phyloP scores from a whole-genome alignment of 179 eudicot genomes.

The Spergularia azorica region DNA sequence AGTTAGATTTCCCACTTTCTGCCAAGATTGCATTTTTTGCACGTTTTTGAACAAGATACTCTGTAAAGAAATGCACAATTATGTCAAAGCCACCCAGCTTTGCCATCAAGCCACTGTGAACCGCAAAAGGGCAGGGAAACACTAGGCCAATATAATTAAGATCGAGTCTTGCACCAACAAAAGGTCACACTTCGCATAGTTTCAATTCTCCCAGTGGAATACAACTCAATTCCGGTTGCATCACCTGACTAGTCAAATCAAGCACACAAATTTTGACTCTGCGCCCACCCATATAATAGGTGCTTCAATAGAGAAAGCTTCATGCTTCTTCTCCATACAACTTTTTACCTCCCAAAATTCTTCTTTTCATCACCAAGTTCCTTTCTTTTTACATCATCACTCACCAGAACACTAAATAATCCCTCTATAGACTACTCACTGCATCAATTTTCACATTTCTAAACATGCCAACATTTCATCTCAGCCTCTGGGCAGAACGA shows the following conservation, averaged over 20 bases:
- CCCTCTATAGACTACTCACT: neutral
- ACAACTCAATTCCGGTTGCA: neutral
- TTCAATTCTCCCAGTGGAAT: neutral
- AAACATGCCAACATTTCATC: neutral
- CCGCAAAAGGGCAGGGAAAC: neutral
- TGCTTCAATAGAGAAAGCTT: too few relatives aligned
- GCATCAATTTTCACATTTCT: neutral
- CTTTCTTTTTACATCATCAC: neutral
- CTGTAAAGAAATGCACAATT: neutral
- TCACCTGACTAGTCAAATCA: neutral
- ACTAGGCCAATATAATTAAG: neutral
- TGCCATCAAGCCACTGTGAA: neutral
- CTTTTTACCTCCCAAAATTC: neutral
- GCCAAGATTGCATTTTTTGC: neutral
- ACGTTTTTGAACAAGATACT: neutral
- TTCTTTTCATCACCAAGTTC: neutral
- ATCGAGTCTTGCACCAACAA: neutral
- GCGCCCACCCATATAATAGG: too few relatives aligned
- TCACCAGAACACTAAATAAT: neutral
- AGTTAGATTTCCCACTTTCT: too few relatives aligned
- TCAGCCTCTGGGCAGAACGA: too few relatives aligned
- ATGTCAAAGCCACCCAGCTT: neutral
- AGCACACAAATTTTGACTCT: too few relatives aligned
- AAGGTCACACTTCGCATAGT: neutral
- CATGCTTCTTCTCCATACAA: neutral